These are phyloP conservation scores for Euphrasia confusa DNA, from an alignment of 257 asterid species.

Conservation along the genomic window DNA sequence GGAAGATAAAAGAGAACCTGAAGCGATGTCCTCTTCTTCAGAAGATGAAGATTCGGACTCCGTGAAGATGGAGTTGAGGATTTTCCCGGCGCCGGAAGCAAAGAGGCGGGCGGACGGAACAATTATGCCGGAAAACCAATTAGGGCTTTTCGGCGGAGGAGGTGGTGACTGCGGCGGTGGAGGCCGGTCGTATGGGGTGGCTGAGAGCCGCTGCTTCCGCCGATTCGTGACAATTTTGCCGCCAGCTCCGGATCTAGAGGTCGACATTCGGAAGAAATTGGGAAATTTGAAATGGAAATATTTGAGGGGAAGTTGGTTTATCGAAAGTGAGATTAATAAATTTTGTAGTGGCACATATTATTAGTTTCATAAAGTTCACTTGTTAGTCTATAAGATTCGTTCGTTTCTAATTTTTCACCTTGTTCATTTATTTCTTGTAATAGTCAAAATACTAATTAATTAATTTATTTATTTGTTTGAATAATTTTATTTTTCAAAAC, in stretches of 20 bases:
- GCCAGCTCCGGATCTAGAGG: constrained; percentile 42
- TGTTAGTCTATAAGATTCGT: constrained; percentile 3
- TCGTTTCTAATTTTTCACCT: not conserved
- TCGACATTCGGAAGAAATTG: constrained; percentile 31
- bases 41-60: constrained; percentile 52
- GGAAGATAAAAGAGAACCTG: constrained; percentile 31
- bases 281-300: constrained; percentile 27
- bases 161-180: constrained; percentile 26
- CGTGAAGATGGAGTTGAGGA: constrained; percentile 51
- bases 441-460: not conserved
- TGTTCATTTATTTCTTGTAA: not conserved
- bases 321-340: not conserved
- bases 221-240: constrained; percentile 38
- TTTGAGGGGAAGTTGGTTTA: constrained; percentile 6
- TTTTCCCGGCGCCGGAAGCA: constrained; percentile 73
- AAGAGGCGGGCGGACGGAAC: constrained; percentile 49
- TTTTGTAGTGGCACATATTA: not conserved
- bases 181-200: constrained; percentile 37
- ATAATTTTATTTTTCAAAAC: no score
- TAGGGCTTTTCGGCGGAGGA: constrained; percentile 33
- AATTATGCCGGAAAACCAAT: constrained; percentile 41
- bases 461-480: no score
- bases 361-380: constrained; percentile 5
- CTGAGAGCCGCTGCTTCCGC: constrained; percentile 41
- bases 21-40: constrained; percentile 35